Conservation (phyloP, 352 stramenopile genomes). For the Phytophthora pseudosyringae region DNA sequence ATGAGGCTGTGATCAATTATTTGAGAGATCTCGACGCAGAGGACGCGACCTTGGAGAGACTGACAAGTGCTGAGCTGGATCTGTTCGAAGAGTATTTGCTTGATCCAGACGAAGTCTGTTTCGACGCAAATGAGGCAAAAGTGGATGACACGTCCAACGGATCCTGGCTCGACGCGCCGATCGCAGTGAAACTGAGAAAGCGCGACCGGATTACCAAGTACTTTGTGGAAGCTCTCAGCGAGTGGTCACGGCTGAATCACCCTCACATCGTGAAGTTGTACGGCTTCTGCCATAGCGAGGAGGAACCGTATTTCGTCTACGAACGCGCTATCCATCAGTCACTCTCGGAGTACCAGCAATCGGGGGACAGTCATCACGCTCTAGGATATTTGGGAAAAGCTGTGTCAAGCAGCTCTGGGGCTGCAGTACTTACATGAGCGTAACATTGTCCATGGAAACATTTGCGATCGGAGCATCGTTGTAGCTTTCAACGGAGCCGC, state of each 20-base stretch:
- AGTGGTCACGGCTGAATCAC: constrained; percentile 27
- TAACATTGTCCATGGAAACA: constrained; percentile 22
- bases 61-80: neutral
- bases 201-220: neutral
- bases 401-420: constrained; percentile 35
- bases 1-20: neutral
- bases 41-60: no score
- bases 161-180: constrained; percentile 8
- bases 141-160: neutral
- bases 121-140: neutral
- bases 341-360: constrained; percentile 3
- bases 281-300: constrained; percentile 12
- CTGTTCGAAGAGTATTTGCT: constrained; percentile 9
- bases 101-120: constrained; percentile 5
- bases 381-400: constrained; percentile 7
- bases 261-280: constrained; percentile 38
- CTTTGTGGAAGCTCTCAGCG: constrained; percentile 18
- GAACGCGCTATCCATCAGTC: constrained; percentile 5
- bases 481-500: constrained; percentile 15
- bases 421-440: constrained; percentile 40
- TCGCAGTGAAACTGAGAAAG: constrained; percentile 12
- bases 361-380: neutral
- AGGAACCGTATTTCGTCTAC: constrained; percentile 29
- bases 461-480: constrained; percentile 13
- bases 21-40: no score